Evolutionary conservation across 2,329 filamentous ascomycete genomes (phyloP).

Genomic region (Alternaria angustiovoidea): DNA sequence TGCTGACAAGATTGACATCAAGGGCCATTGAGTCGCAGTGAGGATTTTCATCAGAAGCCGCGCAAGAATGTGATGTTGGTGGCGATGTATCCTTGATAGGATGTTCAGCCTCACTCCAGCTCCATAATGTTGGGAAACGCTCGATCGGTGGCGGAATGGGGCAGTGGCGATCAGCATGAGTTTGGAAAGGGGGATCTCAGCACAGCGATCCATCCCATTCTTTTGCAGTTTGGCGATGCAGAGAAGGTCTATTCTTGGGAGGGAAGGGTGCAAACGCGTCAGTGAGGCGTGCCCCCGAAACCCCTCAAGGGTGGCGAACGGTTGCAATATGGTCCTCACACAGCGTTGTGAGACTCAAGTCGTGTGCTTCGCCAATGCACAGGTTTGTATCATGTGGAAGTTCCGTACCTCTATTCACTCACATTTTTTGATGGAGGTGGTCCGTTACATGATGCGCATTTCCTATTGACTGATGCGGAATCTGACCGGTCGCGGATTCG

Average conservation of each 20-base stretch:
- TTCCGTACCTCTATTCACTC: neutral
- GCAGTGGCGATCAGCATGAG: constrained; percentile 2
- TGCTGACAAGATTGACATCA: neutral
- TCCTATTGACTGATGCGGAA: neutral
- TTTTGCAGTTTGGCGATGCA: constrained; percentile 5
- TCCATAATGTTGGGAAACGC: constrained; percentile 2
- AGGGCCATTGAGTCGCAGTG: neutral
- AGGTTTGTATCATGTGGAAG: neutral
- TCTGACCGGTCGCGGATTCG: neutral
- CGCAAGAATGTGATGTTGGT: neutral
- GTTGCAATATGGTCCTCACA: neutral
- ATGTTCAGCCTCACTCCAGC: neutral
- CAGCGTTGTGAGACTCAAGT: neutral
- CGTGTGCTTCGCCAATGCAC: neutral
- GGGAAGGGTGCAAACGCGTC: neutral
- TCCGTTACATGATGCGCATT: neutral
- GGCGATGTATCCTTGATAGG: neutral
- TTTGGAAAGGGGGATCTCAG: constrained; percentile 2
- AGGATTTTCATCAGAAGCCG: neutral
- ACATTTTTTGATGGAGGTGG: constrained; percentile 1
- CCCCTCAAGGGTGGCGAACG: neutral
- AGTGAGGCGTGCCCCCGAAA: neutral
- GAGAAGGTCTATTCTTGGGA: constrained; percentile 2
- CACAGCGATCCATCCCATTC: neutral
- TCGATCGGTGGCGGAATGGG: neutral